These are phyloP conservation scores for Cylindrotheca fusiformis DNA, from an alignment of 108 stramenopile genomes.

Conservation along the genomic window DNA sequence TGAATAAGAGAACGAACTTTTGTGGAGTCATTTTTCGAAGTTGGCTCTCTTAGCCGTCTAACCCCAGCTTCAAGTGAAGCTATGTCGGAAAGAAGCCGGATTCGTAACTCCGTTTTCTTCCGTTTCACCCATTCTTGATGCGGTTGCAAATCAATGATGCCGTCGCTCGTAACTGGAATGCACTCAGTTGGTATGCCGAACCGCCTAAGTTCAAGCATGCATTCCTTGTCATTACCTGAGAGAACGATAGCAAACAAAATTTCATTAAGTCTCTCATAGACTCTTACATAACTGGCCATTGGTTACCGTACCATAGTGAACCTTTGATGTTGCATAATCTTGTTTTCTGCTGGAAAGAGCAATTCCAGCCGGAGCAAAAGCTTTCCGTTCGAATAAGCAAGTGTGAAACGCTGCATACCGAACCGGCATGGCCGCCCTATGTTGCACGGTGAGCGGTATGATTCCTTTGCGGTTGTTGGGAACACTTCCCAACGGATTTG, in stretches of 20 bases:
- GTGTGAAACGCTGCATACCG: neutral
- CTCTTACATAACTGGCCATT: no score
- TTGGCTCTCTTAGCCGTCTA: no score
- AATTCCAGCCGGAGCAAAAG: neutral
- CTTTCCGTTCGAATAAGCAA: neutral
- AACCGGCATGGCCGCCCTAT: neutral
- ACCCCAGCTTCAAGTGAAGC: no score
- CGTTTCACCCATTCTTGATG: neutral
- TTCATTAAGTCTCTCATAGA: no score
- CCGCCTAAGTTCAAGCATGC: conserved; percentile 10
- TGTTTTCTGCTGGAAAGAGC: no score
- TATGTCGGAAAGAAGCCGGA: no score
- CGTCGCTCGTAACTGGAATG: conserved; percentile 3
- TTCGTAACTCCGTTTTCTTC: no score
- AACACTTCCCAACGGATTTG: neutral
- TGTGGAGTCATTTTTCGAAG: no score
- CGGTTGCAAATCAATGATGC: neutral
- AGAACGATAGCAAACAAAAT: neutral
- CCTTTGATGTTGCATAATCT: no score
- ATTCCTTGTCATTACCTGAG: conserved; percentile 13
- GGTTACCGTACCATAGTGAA: no score
- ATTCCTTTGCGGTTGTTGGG: neutral
- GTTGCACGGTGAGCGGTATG: neutral
- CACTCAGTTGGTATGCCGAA: conserved; percentile 23
- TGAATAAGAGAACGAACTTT: no score